Base-by-base conservation (phyloP, 2,329 filamentous ascomycete genomes). In the Alternaria gaisen region DNA sequence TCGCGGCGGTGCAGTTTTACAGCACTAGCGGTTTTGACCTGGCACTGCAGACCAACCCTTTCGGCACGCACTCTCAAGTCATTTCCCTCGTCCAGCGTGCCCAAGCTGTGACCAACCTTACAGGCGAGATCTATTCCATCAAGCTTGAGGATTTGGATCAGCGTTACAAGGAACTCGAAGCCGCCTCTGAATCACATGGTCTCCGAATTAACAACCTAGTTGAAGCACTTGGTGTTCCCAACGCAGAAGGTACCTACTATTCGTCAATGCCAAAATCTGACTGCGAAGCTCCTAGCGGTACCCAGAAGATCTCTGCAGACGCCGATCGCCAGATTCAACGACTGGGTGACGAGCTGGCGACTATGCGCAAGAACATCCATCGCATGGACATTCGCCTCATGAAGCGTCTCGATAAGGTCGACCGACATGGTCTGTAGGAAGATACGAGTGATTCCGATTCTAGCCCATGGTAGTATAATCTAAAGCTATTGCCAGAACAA, bases 181-280 rank as follows among this genome's bases (percentile, higher is more conserved):
- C 48, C n/a, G n/a, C 38, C 11, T 51, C 54, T 30, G 57, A 64
- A 41, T 60, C 54, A 1, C 54, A 63, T 14, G 55, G 53, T 16
- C 52, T 62, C 18, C 68, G 69, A 46, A 65, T 72, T 41, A 68
- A 73, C 40, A 70, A 68, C 20, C 24, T 74, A 1, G 71, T 71
- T 16, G 71, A 72, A 18, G 56, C 66, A 34, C 64, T 73, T 5
- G 71, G 70, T 12, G 61, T 63, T 22, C 67, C 72, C 3, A 70
- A 72, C 36, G 56, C 55, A n/a, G 14, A 71, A 8, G 71, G 72
- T 4, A 59, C 51, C 7, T 73, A 69, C 59, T 66, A 60, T 41
- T 40, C 38, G 1, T 32, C 63, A 5, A 34, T 7, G 12, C 32
- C 53, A 14, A 40, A 47, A 4, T 38, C 34, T 3, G 40, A 43